A percentile compares a stretch with the other conserved stretches of the same genome.
Evolutionary conservation across 164 flowering plant species (phyloP).

Genomic region (Vitis cinerea): DNA sequence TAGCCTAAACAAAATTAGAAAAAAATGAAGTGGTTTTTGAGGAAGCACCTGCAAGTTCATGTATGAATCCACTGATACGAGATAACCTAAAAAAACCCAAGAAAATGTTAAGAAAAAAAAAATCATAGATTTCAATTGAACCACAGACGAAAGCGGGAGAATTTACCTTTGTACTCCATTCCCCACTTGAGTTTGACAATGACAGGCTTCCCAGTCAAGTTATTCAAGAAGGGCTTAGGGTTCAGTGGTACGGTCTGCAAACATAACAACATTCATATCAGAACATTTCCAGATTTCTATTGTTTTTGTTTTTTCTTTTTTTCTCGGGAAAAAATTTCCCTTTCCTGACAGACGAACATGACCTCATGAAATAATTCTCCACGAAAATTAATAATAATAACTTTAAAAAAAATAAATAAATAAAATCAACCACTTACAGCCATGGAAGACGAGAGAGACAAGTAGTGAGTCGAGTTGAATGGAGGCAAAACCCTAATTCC

Average conservation of each 20-base stretch:
- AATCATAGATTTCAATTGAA: neutral
- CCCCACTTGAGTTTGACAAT: constrained; percentile 98
- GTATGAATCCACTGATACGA: constrained; percentile 79
- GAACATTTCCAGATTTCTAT: too few species aligned
- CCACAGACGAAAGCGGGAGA: neutral
- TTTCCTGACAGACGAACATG: too few species aligned
- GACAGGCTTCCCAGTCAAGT: constrained; percentile 89
- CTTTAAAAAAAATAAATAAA: too few species aligned
- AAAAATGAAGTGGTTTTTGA: neutral
- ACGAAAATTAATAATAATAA: too few species aligned
- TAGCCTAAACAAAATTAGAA: neutral
- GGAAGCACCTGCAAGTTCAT: constrained; percentile 41
- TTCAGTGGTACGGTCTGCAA: constrained; percentile 89
- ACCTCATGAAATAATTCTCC: too few species aligned
- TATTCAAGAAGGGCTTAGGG: constrained; percentile 96
- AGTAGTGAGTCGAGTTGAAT: too few species aligned
- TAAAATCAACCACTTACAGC: too few species aligned
- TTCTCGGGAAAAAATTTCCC: too few species aligned
- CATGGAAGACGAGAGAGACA: too few species aligned
- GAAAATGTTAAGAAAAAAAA: neutral
- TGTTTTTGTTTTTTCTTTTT: too few species aligned
- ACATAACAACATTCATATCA: too few species aligned
- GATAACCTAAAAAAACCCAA: constrained; percentile 52
- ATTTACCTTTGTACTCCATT: constrained; percentile 90
- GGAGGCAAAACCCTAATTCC: too few species aligned